Evolutionary conservation across 164 flowering plant species (phyloP), one percentile per base, ranked within the genome.

Genomic region (Sedum album): DNA sequence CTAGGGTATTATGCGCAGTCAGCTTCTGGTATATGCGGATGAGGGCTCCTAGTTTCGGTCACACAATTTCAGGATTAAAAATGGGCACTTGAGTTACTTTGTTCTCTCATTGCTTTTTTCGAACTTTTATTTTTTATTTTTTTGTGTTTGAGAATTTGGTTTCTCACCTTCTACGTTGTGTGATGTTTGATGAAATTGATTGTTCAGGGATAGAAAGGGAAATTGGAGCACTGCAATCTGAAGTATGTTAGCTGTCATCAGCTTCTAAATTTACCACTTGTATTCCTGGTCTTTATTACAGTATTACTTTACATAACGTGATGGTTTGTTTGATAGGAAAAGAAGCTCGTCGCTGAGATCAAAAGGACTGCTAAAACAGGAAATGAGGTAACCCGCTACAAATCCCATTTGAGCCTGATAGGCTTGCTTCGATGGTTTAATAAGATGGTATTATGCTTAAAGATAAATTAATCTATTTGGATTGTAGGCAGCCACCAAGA

Each of bases 311-410:
- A 72, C 14, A 28, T 72, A 33, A 72, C 51, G 6, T 74, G 31
- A 25, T 62, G 63, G 63, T 11, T 51, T 8, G 21, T 68, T 60
- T 79, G 66, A 69, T 87, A 93, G 98, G 98, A 93, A 81, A 93
- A 93, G 76, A 90, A 82, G 81, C 90, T 93, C 70, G 85, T 90
- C 71, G 86, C 86, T 70, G 98, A 93, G 81, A 93, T 91, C 70
- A 93, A 93, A 81, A 86, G 79, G 79, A 90, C 88, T 66, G 98
- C 98, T 9, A 93, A 93, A 81, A 87, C 92, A 23, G 97, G 97
- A 71, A 93, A 93, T 77, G 98, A 93, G 88, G 98, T 86, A 67
- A 46, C 44, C 36, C 15, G 15, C 31, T 13, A 11, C 31, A 9
- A 26, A 18, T 55, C 26, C 17, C 0, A 23, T 8, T 55, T 18